Evolutionary conservation across 495 filamentous ascomycete genomes (phyloP), one percentile per base, ranked within the genome.

Genomic region (Mycothermus thermophilus): DNA sequence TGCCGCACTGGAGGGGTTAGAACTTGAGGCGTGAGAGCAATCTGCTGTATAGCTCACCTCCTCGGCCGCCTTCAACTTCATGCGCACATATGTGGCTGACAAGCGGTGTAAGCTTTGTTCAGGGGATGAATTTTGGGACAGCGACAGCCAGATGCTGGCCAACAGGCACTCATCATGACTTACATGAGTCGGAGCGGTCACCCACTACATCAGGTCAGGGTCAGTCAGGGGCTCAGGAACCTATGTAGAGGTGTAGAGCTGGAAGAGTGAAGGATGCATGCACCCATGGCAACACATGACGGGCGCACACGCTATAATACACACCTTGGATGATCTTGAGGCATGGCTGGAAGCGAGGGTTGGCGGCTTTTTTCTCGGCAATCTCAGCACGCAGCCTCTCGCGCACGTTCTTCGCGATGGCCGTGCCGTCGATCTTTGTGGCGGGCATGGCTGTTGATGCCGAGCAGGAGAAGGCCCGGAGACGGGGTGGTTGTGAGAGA

Each of bases 31-130:
- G n/a, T 5, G 8, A 8, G 1, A 5, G 30, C 27, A 13, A 17
- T 30, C 24, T 17, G 11, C 14, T 45, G 37, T 40, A 32, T 18
- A 25, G 35, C 35, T 33, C 64, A 88, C 83, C 72, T 97, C 88
- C 55, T 87, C 71, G 19, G 90, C 90, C 37, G 90, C 90, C 68
- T 94, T 96, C 49, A 95, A 58, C 63, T 97, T 97, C 90, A 97
- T 97, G 62, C 85, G 84, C 57, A 97, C 87, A 82, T 97, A 97
- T 25, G 90, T 96, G 54, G 79, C 82, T 90, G 48, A 30, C 43
- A 46, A 28, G 32, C 30, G 2, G 17, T 12, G 13, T 42, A 14
- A 30, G 31, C 29, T 18, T 20, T 27, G 24, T 35, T 48, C 43
- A 34, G 51, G n/a, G n/a, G n/a, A n/a, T n/a, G n/a, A n/a, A n/a